A percentile compares a stretch with the other conserved stretches of the same genome.
These are phyloP conservation scores for Lumnitzera racemosa DNA, from an alignment of 345 rosid genomes.

Conservation along the genomic window DNA sequence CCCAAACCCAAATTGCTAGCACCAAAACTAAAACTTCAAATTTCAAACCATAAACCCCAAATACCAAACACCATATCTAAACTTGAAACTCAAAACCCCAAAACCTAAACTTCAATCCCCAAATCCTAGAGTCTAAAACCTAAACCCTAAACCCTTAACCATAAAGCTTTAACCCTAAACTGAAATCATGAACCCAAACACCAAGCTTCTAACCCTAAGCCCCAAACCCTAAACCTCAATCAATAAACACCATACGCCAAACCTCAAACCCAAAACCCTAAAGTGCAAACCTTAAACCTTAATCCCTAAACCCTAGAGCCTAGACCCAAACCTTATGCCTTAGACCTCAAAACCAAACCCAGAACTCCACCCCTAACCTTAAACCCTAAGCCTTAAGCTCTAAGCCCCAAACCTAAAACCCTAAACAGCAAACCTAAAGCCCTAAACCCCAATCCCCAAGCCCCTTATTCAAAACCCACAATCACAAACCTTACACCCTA, in stretches of 20 bases:
- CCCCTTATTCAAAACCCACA: conserved; percentile 10
- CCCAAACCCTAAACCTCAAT: conserved; percentile 14
- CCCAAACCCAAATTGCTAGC: conserved; percentile 10
- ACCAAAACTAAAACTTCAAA: conserved; percentile 11
- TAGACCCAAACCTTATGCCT: conserved; percentile 7
- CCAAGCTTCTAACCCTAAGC: conserved; percentile 11
- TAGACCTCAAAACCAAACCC: conserved; percentile 9
- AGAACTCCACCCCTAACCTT: conserved; percentile 11
- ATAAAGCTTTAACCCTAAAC: conserved; percentile 12
- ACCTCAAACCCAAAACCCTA: conserved; percentile 13
- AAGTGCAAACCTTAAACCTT: conserved; percentile 11
- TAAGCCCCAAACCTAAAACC: conserved; percentile 9
- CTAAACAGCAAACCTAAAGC: conserved; percentile 6
- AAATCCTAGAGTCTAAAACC: conserved; percentile 11
- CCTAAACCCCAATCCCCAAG: conserved; percentile 15
- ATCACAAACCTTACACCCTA: conserved; percentile 10
- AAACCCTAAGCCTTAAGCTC: conserved; percentile 11
- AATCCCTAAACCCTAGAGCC: conserved; percentile 12
- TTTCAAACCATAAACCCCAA: conserved; percentile 13
- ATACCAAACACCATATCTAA: conserved; percentile 14
- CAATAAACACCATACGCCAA: conserved; percentile 14
- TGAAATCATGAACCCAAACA: conserved; percentile 8
- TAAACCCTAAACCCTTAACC: conserved; percentile 11
- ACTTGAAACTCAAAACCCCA: conserved; percentile 13
- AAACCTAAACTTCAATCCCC: conserved; percentile 13